Evolutionary conservation across 2,329 filamentous ascomycete species (phyloP), one percentile per base, ranked within the genome.

Genomic region (Calonectria pseudoturangicola): DNA sequence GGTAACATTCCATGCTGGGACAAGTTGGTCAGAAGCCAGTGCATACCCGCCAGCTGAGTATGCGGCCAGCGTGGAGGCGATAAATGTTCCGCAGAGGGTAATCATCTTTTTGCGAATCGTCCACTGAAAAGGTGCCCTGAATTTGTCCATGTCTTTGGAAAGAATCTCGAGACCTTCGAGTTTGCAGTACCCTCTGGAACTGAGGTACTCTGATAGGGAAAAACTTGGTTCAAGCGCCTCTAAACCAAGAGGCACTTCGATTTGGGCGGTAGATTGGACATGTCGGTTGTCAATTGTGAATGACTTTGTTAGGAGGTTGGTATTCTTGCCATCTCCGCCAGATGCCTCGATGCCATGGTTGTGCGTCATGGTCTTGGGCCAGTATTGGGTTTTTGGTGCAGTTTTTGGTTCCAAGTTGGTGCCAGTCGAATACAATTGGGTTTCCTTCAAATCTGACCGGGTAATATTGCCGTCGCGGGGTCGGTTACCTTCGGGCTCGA

Each of bases 21-120:
- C 86, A 83, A 94, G 86, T 36, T 91, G 89, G 0, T 82, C 83
- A 4, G 90, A 83, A 0, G 90, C 89, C 3, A 92, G 87, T 47
- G 88, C 89, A 75, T 93, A 92, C 4, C 91, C 88, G 4, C 92
- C 92, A 0, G 92, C 91, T 0, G 90, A 88, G 78, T 92, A 93
- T 12, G 91, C 92, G 0, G 92, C 90, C n/a, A 93, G 82, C 0
- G 87, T 86, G 0, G 92, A 93, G 16, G 91, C 81, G 62, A 82
- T 68, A 25, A 82, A 82, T 0, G 81, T 73, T 0, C 75, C 79
- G 1, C 63, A 65, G 0, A 82, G 74, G 1, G 79, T 72, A 1
- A 54, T 45, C 0, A 56, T 63, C 50, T 82, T 82, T 48, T 73
- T 72, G 7, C 39, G 45, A 25, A 25, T 5, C 12, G 79, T 28